Percentiles rank a stretch among this genome's conserved stretches.
Evolutionary conservation across 2,329 filamentous ascomycete genomes (phyloP).

Genomic region (Hypoxylon sp.): DNA sequence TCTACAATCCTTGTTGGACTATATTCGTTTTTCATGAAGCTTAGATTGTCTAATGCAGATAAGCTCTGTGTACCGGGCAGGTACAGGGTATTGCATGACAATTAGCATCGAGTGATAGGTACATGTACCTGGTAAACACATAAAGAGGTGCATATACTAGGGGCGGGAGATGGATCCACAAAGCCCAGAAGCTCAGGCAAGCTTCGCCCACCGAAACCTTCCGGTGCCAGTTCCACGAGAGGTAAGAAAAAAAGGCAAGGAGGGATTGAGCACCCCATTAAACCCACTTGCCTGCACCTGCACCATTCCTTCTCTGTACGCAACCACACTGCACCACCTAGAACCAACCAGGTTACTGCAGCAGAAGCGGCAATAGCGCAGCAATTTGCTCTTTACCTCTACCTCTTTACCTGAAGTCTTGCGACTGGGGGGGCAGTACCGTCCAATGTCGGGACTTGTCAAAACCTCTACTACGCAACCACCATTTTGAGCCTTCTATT

Average conservation of each 20-base stretch:
- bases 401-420: slow-evolving; percentile 11
- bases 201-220: slow-evolving; percentile 39
- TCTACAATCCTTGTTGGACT: not conserved
- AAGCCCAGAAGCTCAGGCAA: slow-evolving; percentile 25
- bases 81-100: not conserved
- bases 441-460: slow-evolving; percentile 35
- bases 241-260: slow-evolving; percentile 24
- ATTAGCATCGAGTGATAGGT: slow-evolving; percentile 5
- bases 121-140: not conserved
- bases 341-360: slow-evolving; percentile 15
- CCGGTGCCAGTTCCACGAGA: slow-evolving; percentile 30
- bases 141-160: slow-evolving; percentile 1
- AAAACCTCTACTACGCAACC: slow-evolving; percentile 35
- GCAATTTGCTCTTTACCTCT: slow-evolving; percentile 26
- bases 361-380: slow-evolving; percentile 43
- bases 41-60: not conserved
- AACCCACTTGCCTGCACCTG: slow-evolving; percentile 37
- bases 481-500: slow-evolving; percentile 31
- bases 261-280: slow-evolving; percentile 27
- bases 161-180: slow-evolving; percentile 20
- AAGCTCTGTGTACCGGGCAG: slow-evolving; percentile 11
- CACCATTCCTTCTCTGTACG: slow-evolving; percentile 41
- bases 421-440: slow-evolving; percentile 36
- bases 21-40: not conserved
- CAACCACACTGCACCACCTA: slow-evolving; percentile 33